Base-by-base conservation (phyloP, 495 filamentous ascomycete genomes). In the Elaphomyces granulatus region DNA sequence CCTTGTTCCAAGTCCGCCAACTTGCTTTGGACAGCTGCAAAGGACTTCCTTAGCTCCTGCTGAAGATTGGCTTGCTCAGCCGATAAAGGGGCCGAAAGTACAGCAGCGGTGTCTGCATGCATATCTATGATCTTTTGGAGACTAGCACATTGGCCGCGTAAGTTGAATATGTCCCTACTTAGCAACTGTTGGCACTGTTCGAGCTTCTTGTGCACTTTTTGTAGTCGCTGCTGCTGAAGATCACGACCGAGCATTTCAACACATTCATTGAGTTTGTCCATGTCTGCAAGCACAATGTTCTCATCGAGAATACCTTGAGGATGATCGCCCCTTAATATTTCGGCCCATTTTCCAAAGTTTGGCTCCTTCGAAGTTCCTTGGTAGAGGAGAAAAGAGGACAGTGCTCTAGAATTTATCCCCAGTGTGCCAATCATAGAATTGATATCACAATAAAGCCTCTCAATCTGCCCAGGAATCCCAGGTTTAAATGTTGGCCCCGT, bases 381-480 rank as follows among this genome's bases (percentile, higher is more conserved):
- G 37, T 61, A 61, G 21, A 71, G 54, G 20, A 83, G 67, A 52
- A 84, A 99, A 0, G 73, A 70, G 34, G 75, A 62, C 18, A 99
- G 57, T 8, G 78, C 73, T 3, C 83, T 77, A 18, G 81, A 77
- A 55, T 95, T 95, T 21, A 96, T 67, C 4, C 87, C 92, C 15
- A 95, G 58, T 2, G 82, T 87, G 51, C 95, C 87, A 19, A 96
- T 72, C 90, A 96, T 99, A 9, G 81, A 82, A 55, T 96, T 96
- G 49, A 94, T 84, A 46, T 95, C 92, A 10, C 84, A 72, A 59
- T 87, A 96, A 0, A 95, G 63, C 17, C 77, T 70, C 54, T 96
- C 92, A 41, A 92, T 81, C 58, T 85, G 77, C 26, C 79, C 75
- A 15, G 81, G 72, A 45, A 86, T 68, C 17, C 74, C 78, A 26